A percentile compares a stretch with the other conserved stretches of the same genome.
Evolutionary conservation across 441 rosid species (phyloP).

Genomic region (Populus trichocarpa): DNA sequence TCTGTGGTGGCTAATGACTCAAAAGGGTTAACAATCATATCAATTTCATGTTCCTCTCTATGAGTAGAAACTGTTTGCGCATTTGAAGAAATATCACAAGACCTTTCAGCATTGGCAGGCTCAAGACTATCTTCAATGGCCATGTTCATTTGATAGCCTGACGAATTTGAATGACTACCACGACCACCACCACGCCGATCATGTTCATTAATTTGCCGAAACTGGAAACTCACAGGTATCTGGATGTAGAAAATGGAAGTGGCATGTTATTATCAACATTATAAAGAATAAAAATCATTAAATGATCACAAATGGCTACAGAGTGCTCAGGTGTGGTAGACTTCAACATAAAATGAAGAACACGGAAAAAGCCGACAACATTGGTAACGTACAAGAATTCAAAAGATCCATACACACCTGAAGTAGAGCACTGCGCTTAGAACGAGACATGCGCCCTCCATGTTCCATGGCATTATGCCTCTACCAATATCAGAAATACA

Average conservation of each 20-base stretch:
- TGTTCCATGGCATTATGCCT: constrained; percentile 83
- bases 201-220: constrained; percentile 47
- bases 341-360: not conserved
- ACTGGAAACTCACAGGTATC: constrained; percentile 82
- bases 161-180: constrained; percentile 28
- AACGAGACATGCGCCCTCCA: constrained; percentile 74
- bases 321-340: not conserved
- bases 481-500: constrained; percentile 28
- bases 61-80: constrained; percentile 23
- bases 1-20: constrained; percentile 43
- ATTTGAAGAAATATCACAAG: not conserved
- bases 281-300: not conserved
- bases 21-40: constrained; percentile 50
- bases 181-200: constrained; percentile 62
- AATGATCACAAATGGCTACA: not conserved
- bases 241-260: constrained; percentile 18
- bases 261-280: not conserved
- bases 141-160: constrained; percentile 34
- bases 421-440: constrained; percentile 72
- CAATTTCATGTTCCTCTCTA: constrained; percentile 29
- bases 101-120: constrained; percentile 7
- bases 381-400: not conserved
- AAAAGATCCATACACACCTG: constrained; percentile 41
- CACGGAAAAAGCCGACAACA: not conserved
- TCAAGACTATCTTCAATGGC: constrained; percentile 18